Evolutionary conservation across 2,329 filamentous ascomycete genomes (phyloP).

Genomic region (Fusarium setosum): DNA sequence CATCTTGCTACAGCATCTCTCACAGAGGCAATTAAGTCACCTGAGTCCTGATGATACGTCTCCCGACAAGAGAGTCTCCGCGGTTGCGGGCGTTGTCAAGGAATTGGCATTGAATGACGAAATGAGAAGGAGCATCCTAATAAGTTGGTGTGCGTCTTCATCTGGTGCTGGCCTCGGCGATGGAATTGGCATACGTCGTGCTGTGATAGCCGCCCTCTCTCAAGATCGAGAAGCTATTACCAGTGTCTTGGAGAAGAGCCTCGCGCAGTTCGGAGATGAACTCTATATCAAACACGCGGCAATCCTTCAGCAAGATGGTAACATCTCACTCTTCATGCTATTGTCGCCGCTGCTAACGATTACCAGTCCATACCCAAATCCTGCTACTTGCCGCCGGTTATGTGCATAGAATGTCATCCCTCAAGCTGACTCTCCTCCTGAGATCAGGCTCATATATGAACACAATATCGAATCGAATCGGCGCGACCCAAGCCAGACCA

Average conservation of each 20-base stretch:
- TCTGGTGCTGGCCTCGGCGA: slow-evolving; percentile 74
- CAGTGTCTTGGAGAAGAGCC: slow-evolving; percentile 72
- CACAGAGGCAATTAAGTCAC: slow-evolving; percentile 56
- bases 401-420: slow-evolving; percentile 72
- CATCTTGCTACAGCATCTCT: slow-evolving; percentile 53
- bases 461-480: slow-evolving; percentile 86
- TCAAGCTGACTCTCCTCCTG: slow-evolving; percentile 75
- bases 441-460: slow-evolving; percentile 80
- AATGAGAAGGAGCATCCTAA: slow-evolving; percentile 63
- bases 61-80: slow-evolving; percentile 59
- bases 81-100: slow-evolving; percentile 68
- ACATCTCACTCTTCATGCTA: fast-evolving
- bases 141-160: slow-evolving; percentile 73
- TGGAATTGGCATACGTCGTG: slow-evolving; percentile 73
- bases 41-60: slow-evolving; percentile 47
- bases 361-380: slow-evolving; percentile 79
- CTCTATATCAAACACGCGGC: slow-evolving; percentile 89
- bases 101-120: slow-evolving; percentile 60
- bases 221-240: slow-evolving; percentile 63
- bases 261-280: slow-evolving; percentile 84
- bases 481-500: slow-evolving; percentile 78
- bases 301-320: slow-evolving; percentile 89
- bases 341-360: slow-evolving; percentile 35
- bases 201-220: slow-evolving; percentile 69
- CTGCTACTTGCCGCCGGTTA: slow-evolving; percentile 83